A percentile compares a stretch with the other conserved stretches of the same genome.
phyloP scores from a whole-genome alignment of 257 asterid genomes.

The Knoxia roxburghii region DNA sequence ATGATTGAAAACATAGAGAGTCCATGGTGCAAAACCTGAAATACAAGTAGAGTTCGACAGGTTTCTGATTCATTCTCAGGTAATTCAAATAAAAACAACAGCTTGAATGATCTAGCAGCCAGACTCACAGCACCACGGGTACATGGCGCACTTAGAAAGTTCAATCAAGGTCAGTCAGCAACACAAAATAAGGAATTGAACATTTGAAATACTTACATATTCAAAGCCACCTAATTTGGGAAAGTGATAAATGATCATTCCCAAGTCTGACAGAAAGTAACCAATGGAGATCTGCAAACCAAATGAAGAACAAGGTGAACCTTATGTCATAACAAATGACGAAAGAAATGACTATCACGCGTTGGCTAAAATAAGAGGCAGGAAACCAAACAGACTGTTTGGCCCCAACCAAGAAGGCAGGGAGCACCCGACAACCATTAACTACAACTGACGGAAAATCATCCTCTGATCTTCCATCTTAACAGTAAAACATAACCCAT shows the following conservation, averaged over 20 bases:
- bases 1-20: slow-evolving; percentile 69
- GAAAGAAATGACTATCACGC: not conserved
- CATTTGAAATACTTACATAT: slow-evolving; percentile 55
- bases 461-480: too few species aligned
- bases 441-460: not conserved
- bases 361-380: not conserved
- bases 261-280: slow-evolving; percentile 76
- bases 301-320: slow-evolving; percentile 6
- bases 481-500: not conserved
- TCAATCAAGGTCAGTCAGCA: not conserved
- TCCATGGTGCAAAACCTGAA: slow-evolving; percentile 81
- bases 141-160: not conserved
- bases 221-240: slow-evolving; percentile 87
- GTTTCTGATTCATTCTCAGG: slow-evolving; percentile 5
- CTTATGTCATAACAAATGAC: not conserved
- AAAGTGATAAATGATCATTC: slow-evolving; percentile 56
- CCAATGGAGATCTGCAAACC: slow-evolving; percentile 71
- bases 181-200: not conserved
- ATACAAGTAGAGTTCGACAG: slow-evolving; percentile 15
- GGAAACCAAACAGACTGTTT: not conserved
- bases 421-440: not conserved
- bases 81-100: slow-evolving; percentile 2
- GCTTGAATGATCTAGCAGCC: not conserved
- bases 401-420: not conserved
- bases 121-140: not conserved